Percentiles rank a stretch among this genome's conserved stretches.
phyloP scores from a whole-genome alignment of 768 basidiomycete species.

The Guyanaporus albipodus region DNA sequence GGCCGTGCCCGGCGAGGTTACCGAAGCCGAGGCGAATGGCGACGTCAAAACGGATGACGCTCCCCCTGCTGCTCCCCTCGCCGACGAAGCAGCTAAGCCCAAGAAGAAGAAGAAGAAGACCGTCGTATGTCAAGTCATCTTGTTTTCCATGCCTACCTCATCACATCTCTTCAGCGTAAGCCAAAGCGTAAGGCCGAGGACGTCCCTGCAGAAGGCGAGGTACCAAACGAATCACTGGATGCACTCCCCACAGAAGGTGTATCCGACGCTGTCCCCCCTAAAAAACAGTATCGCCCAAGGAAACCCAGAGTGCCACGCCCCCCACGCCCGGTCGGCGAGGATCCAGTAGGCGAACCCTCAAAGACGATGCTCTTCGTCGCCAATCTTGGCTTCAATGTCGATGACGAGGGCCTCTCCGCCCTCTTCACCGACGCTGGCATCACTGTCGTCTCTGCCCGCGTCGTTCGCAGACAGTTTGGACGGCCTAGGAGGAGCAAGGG shows the following conservation, averaged over 20 bases:
- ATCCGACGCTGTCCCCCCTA: slow-evolving; percentile 33
- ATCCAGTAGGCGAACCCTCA: slow-evolving; percentile 83
- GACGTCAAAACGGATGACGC: slow-evolving; percentile 59
- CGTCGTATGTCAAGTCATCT: slow-evolving; percentile 41
- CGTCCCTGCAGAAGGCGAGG: slow-evolving; percentile 33
- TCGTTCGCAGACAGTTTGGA: slow-evolving; percentile 84
- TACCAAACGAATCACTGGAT: slow-evolving; percentile 26
- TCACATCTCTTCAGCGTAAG: slow-evolving; percentile 47
- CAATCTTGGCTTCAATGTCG: slow-evolving; percentile 94
- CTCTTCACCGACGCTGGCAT: slow-evolving; percentile 88
- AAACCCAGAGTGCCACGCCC: slow-evolving; percentile 56
- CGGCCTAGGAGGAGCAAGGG: slow-evolving; percentile 89
- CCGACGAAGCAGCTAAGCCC: slow-evolving; percentile 58
- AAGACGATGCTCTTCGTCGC: slow-evolving; percentile 92
- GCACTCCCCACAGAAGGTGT: slow-evolving; percentile 36
- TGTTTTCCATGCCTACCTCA: slow-evolving; percentile 7
- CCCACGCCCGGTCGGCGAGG: slow-evolving; percentile 72
- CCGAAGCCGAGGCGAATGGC: slow-evolving; percentile 85
- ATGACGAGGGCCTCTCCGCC: slow-evolving; percentile 73
- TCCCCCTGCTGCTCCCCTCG: slow-evolving; percentile 43
- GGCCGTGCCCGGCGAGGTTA: slow-evolving; percentile 84
- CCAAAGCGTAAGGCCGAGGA: slow-evolving; percentile 37
- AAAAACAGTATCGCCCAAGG: slow-evolving; percentile 48
- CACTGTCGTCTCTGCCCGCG: slow-evolving; percentile 78
- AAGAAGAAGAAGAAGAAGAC: slow-evolving; percentile 81